Base-by-base conservation (phyloP, 2,329 filamentous ascomycete species). In the Exophiala spinifera region DNA sequence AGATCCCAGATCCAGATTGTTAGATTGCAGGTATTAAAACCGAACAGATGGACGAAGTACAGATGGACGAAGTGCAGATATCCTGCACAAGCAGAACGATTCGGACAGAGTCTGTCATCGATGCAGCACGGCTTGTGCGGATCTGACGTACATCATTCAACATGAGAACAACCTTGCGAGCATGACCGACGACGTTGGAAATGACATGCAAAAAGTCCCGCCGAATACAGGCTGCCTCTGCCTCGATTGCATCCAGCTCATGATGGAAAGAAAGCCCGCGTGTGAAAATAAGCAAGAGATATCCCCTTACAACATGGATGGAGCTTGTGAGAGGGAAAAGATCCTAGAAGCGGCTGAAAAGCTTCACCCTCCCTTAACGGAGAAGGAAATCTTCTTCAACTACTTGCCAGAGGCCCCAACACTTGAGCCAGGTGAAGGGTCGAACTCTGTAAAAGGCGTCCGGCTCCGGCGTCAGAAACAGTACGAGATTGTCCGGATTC, bases 401-500 rank as follows among this genome's bases (percentile, higher is more conserved):
- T 54, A 55, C 40, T 17, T 52, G 20, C 52, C 52, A 4, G 28
- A 49, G 25, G 56, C 21, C 19, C 40, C 56, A 14, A 43, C 49
- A 3, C n/a, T 52, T 8, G 42, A 42, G 4, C 48, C 33, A 28
- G 55, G 55, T 28, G 28, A 33, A 17, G 52, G 37, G 8, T 59
- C 52, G 13, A 59, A 52, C 17, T 49, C 48, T 11, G 43, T 19
- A n/a, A 50, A 39, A 37, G 52, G 28, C 5, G 37, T 47, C 20
- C 51, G 44, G 13, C 34, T 46, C 17, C 56, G 56, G 11, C 56
- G 56, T 10, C 49, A 59, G n/a, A 58, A 55, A 33, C 55, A 58
- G 31, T 54, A 51, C 25, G 55, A 58, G 20, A 55, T 55, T 20
- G 31, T 47, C 21, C 37, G 47, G 10, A 55, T 54, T 25, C n/a